These are phyloP conservation scores for Rhodotorula diobovata DNA, from an alignment of 768 basidiomycete genomes.

Conservation along the genomic window DNA sequence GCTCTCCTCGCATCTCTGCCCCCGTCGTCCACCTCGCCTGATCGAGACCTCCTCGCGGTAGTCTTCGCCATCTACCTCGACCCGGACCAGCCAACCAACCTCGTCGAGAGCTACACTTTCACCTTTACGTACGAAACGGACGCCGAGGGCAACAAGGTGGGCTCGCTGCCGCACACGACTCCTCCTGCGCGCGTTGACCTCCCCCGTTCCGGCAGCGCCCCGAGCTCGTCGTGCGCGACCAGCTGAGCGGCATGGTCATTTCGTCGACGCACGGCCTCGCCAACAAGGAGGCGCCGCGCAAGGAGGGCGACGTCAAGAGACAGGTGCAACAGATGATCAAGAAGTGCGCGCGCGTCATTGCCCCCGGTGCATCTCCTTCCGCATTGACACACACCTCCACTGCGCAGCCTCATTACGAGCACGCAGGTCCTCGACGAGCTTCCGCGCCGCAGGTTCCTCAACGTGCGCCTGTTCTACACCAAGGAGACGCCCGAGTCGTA, in stretches of 20 bases:
- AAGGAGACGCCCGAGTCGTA: conserved; percentile 74
- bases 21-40: neutral
- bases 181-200: neutral
- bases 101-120: conserved; percentile 44
- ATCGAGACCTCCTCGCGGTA: neutral
- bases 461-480: conserved; percentile 80
- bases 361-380: neutral
- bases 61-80: conserved; percentile 50
- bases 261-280: neutral
- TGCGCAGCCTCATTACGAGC: conserved; percentile 26
- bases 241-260: conserved; percentile 33
- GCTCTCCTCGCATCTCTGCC: conserved; percentile 31
- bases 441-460: conserved; percentile 73
- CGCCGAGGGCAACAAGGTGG: conserved; percentile 24
- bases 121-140: conserved; percentile 40
- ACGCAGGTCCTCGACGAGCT: conserved; percentile 33
- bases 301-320: conserved; percentile 31
- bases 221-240: conserved; percentile 33
- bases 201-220: conserved; percentile 1
- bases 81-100: conserved; percentile 79
- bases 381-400: too few species aligned
- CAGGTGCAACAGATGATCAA: conserved; percentile 63
- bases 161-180: neutral
- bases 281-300: neutral
- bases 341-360: conserved; percentile 47